These are phyloP conservation scores for Coniochaeta sp. DNA, from an alignment of 2,329 filamentous ascomycete genomes.

Conservation along the genomic window DNA sequence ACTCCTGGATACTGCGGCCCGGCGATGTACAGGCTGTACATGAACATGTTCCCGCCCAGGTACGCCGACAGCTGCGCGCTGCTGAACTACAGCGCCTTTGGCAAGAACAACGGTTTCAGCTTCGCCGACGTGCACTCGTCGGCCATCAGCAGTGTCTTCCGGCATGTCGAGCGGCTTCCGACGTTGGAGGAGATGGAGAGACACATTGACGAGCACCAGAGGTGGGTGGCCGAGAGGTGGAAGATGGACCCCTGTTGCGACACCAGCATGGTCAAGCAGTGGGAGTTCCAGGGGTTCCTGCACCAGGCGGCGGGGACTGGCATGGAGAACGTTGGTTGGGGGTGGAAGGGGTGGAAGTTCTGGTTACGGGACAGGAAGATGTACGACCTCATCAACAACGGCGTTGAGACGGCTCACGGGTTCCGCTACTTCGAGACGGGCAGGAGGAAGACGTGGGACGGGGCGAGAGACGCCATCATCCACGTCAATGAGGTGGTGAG, in stretches of 20 bases:
- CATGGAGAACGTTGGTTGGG: slow-evolving; percentile 33
- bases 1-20: slow-evolving; percentile 20
- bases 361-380: slow-evolving; percentile 31
- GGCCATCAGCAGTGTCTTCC: slow-evolving; percentile 37
- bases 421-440: slow-evolving; percentile 34
- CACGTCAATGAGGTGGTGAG: slow-evolving; percentile 17
- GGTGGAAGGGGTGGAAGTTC: slow-evolving; percentile 30
- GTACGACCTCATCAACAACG: slow-evolving; percentile 29
- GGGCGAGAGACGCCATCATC: slow-evolving; percentile 27
- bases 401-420: slow-evolving; percentile 31
- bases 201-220: slow-evolving; percentile 25
- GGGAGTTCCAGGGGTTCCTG: slow-evolving; percentile 30
- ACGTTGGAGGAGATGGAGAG: slow-evolving; percentile 25
- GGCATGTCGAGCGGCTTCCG: slow-evolving; percentile 29
- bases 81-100: slow-evolving; percentile 27
- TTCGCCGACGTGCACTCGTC: slow-evolving; percentile 36
- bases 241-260: slow-evolving; percentile 15
- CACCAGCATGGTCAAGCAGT: slow-evolving; percentile 21
- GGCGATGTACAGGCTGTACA: slow-evolving; percentile 29
- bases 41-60: slow-evolving; percentile 35
- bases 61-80: slow-evolving; percentile 36
- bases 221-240: slow-evolving; percentile 22
- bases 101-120: slow-evolving; percentile 27
- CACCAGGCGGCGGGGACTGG: slow-evolving; percentile 34
- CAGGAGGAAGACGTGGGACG: slow-evolving; percentile 30